Conservation (phyloP, 2,329 filamentous ascomycete species). For the Fusarium pseudoanthophilum region DNA sequence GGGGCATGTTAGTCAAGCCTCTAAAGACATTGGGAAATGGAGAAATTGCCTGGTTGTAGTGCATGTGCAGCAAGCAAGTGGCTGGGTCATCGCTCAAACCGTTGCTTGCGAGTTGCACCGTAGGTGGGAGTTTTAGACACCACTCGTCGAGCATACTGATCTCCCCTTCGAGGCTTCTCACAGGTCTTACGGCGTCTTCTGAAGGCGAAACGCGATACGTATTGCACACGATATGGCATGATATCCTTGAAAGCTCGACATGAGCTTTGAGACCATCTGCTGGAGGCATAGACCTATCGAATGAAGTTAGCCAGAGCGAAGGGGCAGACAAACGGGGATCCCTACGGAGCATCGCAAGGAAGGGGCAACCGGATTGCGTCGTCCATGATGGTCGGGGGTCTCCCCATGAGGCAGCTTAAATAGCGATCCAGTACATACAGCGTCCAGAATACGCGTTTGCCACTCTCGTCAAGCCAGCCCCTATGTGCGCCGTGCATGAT, state of each 20-base stretch:
- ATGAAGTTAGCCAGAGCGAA: background rate
- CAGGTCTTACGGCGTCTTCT: slow-evolving; percentile 40
- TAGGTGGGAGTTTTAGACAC: slow-evolving; percentile 51
- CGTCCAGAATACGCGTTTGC: slow-evolving; percentile 63
- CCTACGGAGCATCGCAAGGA: slow-evolving; percentile 56
- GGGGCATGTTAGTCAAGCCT: background rate
- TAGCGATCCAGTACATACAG: slow-evolving; percentile 62
- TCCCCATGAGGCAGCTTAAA: slow-evolving; percentile 61
- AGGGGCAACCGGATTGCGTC: slow-evolving; percentile 58
- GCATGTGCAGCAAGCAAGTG: slow-evolving; percentile 60
- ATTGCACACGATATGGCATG: slow-evolving; percentile 60
- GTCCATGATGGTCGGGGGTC: slow-evolving; percentile 58
- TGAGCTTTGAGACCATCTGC: slow-evolving; percentile 58
- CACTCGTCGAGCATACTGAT: slow-evolving; percentile 57
- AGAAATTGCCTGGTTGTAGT: slow-evolving; percentile 53
- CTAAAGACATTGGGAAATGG: background rate
- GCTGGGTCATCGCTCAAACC: slow-evolving; percentile 54
- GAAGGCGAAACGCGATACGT: slow-evolving; percentile 55
- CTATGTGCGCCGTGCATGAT: slow-evolving; percentile 61
- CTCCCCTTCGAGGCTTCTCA: slow-evolving; percentile 52
- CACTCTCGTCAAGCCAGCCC: slow-evolving; percentile 56
- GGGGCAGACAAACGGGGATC: background rate
- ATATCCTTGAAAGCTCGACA: slow-evolving; percentile 59
- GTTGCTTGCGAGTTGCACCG: slow-evolving; percentile 52
- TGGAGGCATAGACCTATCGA: slow-evolving; percentile 54